A percentile compares a stretch with the other conserved stretches of the same genome.
phyloP scores from a whole-genome alignment of 495 filamentous ascomycete species.

The Darksidea phi region DNA sequence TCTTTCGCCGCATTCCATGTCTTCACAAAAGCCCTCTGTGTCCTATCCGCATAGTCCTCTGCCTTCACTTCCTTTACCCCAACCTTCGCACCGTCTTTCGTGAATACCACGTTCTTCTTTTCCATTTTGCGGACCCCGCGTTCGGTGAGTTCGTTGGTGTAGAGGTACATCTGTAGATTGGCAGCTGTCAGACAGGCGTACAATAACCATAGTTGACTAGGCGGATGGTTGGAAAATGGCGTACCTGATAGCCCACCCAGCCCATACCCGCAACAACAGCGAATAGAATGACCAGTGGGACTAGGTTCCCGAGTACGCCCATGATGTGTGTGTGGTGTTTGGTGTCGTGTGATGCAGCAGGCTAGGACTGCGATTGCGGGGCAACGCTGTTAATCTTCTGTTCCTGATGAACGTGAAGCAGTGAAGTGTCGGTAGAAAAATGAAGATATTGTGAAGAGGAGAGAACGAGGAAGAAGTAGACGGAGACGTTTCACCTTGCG shows the following conservation, averaged over 20 bases:
- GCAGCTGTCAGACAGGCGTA: neutral
- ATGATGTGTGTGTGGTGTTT: neutral
- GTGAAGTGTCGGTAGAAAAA: no score
- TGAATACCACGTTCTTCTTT: constrained; percentile 74
- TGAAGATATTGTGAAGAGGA: no score
- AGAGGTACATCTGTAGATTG: constrained; percentile 56
- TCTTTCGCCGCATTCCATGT: constrained; percentile 41
- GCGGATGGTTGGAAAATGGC: neutral
- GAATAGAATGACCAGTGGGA: constrained; percentile 75
- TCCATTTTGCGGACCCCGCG: constrained; percentile 74
- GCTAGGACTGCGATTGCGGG: no score
- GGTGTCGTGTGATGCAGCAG: no score
- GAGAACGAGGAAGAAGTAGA: no score
- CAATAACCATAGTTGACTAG: no score
- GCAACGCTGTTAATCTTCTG: no score
- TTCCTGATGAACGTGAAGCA: no score
- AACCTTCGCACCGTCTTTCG: constrained; percentile 81
- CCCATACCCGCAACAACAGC: constrained; percentile 59
- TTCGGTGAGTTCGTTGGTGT: constrained; percentile 64
- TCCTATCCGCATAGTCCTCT: constrained; percentile 79
- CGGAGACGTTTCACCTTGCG: no score
- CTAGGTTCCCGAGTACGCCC: constrained; percentile 51
- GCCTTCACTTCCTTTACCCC: constrained; percentile 70
- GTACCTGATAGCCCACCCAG: constrained; percentile 65
- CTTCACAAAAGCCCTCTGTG: constrained; percentile 59